Evolutionary conservation across 352 stramenopile species (phyloP).

Genomic region (Phytophthora litchii): DNA sequence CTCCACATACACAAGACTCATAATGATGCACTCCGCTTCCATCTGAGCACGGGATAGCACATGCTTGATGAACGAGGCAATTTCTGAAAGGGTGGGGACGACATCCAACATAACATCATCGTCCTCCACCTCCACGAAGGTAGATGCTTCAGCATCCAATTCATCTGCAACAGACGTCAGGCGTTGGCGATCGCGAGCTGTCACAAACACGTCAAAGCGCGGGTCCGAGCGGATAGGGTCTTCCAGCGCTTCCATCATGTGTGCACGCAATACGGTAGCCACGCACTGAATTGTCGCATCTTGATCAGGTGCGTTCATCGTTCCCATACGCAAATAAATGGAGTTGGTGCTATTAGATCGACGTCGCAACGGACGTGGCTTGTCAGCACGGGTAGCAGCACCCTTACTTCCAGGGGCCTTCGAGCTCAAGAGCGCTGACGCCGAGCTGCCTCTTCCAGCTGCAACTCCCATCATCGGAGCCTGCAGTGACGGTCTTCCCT

Average conservation of each 20-base stretch:
- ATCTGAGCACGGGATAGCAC: conserved; percentile 92
- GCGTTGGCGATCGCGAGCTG: conserved; percentile 45
- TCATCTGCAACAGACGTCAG: conserved; percentile 36
- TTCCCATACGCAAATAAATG: conserved; percentile 92
- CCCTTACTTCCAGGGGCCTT: conserved; percentile 15
- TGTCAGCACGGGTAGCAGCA: conserved; percentile 27
- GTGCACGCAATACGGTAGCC: conserved; percentile 94
- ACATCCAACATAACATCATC: conserved; percentile 40
- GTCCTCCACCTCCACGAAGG: conserved; percentile 34
- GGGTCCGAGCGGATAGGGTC: conserved; percentile 53
- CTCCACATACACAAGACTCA: conserved; percentile 98
- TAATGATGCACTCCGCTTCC: conserved; percentile 98
- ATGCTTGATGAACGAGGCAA: conserved; percentile 93
- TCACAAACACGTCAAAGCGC: conserved; percentile 79
- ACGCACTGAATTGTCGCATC: conserved; percentile 96
- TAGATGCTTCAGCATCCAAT: conserved; percentile 32
- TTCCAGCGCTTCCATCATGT: conserved; percentile 92
- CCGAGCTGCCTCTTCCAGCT: conserved; percentile 25
- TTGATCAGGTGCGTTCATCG: conserved; percentile 95
- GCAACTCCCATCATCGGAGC: conserved; percentile 27
- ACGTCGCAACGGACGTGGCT: conserved; percentile 67
- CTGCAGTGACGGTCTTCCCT: conserved; percentile 26
- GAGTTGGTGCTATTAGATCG: conserved; percentile 96
- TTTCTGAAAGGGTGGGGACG: conserved; percentile 89
- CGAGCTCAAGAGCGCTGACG: conserved; percentile 23